Evolutionary conservation across 2,329 filamentous ascomycete genomes (phyloP), one percentile per base, ranked within the genome.

Genomic region (Pseudogymnoascus verrucosus): DNA sequence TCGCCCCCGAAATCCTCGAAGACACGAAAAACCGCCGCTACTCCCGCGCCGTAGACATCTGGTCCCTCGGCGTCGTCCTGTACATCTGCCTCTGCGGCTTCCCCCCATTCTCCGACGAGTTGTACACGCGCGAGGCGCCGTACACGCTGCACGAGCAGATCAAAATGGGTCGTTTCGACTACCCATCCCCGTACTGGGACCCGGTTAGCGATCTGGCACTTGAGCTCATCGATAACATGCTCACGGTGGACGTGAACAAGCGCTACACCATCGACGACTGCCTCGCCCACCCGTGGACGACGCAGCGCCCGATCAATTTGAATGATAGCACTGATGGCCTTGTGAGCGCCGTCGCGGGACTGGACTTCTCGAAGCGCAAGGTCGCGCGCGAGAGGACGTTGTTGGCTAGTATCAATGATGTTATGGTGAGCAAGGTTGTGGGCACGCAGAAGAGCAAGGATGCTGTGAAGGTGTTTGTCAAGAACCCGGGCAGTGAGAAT

Each of bases 41-140:
- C 77, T 96, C 93, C 63, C 91, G 92, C 71, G 93, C 93, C 2
- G 95, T 99, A 8, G 95, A 99, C 74, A 82, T 98, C 44, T 98
- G 95, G 95, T 96, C 93, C 1, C 82, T 98, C 0, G 95, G 95
- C n/a, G 95, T 99, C 2, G 93, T 99, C 3, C 82, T 99, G 23
- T 99, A 98, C 77, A 98, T 98, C 70, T 97, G 92, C 73, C 83
- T 98, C 4, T 98, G 95, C 73, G 95, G 95, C 37, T 98, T 98
- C 72, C 95, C 93, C 4, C 95, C 95, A 0, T 99, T 99, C 77
- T 96, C 91, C 0, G 95, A 99, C 71, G 95, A 99, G 76, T 85
- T 98, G 0, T 90, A 88, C 76, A 87, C 86, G 0, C 77, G 77
- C 37, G 88, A 96, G 51, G 95, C 93, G 68, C 95, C 95, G 1